Base-by-base conservation (phyloP, 441 rosid species). In the Corymbia citriodora region DNA sequence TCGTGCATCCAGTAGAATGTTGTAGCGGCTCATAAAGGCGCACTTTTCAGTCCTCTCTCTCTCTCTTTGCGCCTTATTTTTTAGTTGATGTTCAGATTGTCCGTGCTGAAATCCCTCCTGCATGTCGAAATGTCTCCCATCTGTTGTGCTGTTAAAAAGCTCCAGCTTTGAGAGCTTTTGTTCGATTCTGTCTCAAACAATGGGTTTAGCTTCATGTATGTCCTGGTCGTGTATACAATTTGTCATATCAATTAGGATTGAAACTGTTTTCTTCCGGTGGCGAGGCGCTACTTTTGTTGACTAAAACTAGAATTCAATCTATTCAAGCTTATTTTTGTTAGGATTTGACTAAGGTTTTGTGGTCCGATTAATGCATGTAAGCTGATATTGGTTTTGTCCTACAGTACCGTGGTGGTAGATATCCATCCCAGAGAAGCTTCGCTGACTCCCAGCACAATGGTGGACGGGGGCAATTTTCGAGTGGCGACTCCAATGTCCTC, bases 341-440 rank as follows among this genome's bases (percentile, higher is more conserved):
- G 87, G 74, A 70, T 52, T 7, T 87, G 18, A 15, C 11, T 91
- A 15, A 54, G 45, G 12, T 21, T 31, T 74, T 74, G 17, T 54
- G 25, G 45, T 8, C 12, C 36, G 10, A 59, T n/a, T 59, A 55
- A 55, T 55, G 57, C 33, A 21, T n/a, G 40, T 12, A 5, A 68
- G 10, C 21, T 25, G 86, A 54, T 36, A 0, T 68, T 68, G 25
- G 7, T 68, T 21, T n/a, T 19, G 9, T 89, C 48, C 25, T 87
- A 88, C 96, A 96, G 98, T 90, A 93, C 93, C 92, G 95, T 89
- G 96, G 98, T 31, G 95, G 96, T 45, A 90, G 96, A 92, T 90
- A 87, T 36, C 93, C 90, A 61, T 87, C 93, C 87, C 82, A 93
- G 55, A 94, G 98, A 92, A 91, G 93, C 92, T 94, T 93, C 94